Evolutionary conservation across 306 rosid genomes (phyloP), one percentile per base, ranked within the genome.

Genomic region (Ochetophila trinervis): DNA sequence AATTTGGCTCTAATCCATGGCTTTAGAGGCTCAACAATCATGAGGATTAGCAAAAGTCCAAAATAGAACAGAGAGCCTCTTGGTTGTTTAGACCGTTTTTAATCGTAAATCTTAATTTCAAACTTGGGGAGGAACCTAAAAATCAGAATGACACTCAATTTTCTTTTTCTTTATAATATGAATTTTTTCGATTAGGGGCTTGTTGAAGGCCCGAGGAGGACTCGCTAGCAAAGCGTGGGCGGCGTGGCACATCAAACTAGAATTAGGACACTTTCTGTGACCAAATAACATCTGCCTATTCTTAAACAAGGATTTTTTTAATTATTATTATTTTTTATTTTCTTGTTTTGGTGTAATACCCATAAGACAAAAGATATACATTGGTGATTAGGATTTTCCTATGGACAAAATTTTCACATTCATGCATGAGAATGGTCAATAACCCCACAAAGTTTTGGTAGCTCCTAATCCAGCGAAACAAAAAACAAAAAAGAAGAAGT

Each of bases 11-110:
- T 70, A 67, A 70, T 54, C 45, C 53, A 70, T 65, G 68, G 57
- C 62, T 54, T 34, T 37, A 18, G 62, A 75, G 75, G 68, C 68
- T 49, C 72, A 69, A 53, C 58, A 76, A 78, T 78, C 59, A 76
- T 68, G 67, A 71, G 76, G 58, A 36, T 16, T 51, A 54, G 73
- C 62, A 60, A 45, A 19, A 65, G 52, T 69, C 77, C 75, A 69
- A 73, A 78, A 53, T 12, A 37, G 48, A 69, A 61, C 14, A 22
- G 69, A 37, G 57, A 69, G 68, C 53, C 21, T 22, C 66, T 66
- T 52, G 24, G 60, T 59, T 53, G 40, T 6, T 49, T 22, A 61
- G 49, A 56, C 69, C 74, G 16, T 52, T 73, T 68, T 30, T 2
- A 3, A 40, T 10, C 57, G 63, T 27, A 66, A 66, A 58, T 27